A percentile compares a stretch with the other conserved stretches of the same genome.
phyloP scores from a whole-genome alignment of 2,329 filamentous ascomycete genomes.

The Gaeumannomyces tritici region DNA sequence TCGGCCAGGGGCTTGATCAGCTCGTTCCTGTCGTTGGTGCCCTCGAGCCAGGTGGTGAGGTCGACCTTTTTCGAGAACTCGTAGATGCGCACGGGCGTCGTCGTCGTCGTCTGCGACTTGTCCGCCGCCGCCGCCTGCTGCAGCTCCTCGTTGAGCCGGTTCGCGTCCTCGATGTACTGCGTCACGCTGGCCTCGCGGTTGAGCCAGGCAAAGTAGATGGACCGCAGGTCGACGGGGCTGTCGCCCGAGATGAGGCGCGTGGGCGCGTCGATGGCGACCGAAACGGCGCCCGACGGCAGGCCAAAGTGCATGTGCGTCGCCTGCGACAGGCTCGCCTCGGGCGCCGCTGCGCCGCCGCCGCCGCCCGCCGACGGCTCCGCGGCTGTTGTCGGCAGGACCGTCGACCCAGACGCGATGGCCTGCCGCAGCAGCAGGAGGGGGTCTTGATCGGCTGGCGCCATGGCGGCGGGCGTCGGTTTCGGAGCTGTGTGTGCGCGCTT shows the following conservation, averaged over 20 bases:
- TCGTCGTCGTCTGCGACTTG: slow-evolving; percentile 27
- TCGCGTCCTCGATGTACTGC: slow-evolving; percentile 81
- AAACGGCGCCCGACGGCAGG: slow-evolving; percentile 40
- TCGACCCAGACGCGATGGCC: slow-evolving; percentile 61
- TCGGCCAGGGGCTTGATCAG: slow-evolving; percentile 79
- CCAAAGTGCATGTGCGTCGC: slow-evolving; percentile 75
- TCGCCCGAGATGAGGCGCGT: slow-evolving; percentile 83
- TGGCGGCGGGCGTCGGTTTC: slow-evolving; percentile 16
- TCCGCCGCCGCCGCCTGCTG: no score
- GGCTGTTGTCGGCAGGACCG: slow-evolving; percentile 66
- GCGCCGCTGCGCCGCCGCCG: slow-evolving; percentile 23
- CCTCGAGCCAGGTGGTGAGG: slow-evolving; percentile 86
- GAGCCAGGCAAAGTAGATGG: slow-evolving; percentile 92
- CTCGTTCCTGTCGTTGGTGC: slow-evolving; percentile 81
- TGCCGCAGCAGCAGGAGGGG: slow-evolving; percentile 76
- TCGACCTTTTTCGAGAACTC: slow-evolving; percentile 88
- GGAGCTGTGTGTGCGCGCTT: neutral
- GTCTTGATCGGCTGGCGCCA: slow-evolving; percentile 58
- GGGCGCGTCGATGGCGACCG: slow-evolving; percentile 58
- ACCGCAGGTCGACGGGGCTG: slow-evolving; percentile 72
- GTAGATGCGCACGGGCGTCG: slow-evolving; percentile 70
- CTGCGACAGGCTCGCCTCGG: slow-evolving; percentile 57
- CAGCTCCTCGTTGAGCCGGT: slow-evolving; percentile 71
- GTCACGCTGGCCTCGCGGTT: slow-evolving; percentile 85
- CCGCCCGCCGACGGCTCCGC: slow-evolving; percentile 32